Evolutionary conservation across 129 eudicot species (phyloP), one percentile per base, ranked within the genome.

Genomic region (Scalesia atractyloides): DNA sequence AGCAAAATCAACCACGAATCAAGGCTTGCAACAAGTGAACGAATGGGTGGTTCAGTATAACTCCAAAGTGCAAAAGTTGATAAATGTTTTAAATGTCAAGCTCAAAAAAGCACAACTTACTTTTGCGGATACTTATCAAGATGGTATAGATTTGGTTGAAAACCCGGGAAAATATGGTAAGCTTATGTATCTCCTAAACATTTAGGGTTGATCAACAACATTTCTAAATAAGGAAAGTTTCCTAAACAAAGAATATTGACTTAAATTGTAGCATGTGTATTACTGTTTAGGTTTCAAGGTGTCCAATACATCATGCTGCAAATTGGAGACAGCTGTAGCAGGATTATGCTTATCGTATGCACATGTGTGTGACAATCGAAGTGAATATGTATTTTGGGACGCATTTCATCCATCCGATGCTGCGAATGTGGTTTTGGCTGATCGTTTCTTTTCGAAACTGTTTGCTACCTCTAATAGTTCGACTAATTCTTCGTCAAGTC

Each of bases 361-460:
- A n/a, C 80, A 82, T 24, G 37, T 92, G 61, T 92, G 98, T 74
- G 66, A 53, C 1, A 84, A 92, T 51, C 82, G 92, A 0, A 76
- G 43, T 0, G 98, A 92, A 9, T 92, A 87, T 5, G 96, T 92
- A 7, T 92, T 92, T 54, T 92, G 96, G 96, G 98, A 92, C 22
- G 96, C 96, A 0, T 92, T 89, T 68, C 98, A 92, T 76, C 98
- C 98, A 1, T 83, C 96, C 0, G 98, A 92, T 82, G 96, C 98
- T 30, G 98, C 98, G 17, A 92, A 92, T 52, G 90, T 22, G 15
- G 82, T 92, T 68, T 88, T 92, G 43, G 96, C 96, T 0, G 83
- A 87, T 9, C 73, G 63, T 13, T 74, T 92, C 73, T 92, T 87
- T 81, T 26, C 81, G 7, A 68, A 68, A n/a, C n/a, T 89, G 53